Percentiles rank a stretch among this genome's conserved stretches.
These are phyloP conservation scores for Pyrus betulifolia DNA, from an alignment of 306 rosid genomes.

Conservation along the genomic window DNA sequence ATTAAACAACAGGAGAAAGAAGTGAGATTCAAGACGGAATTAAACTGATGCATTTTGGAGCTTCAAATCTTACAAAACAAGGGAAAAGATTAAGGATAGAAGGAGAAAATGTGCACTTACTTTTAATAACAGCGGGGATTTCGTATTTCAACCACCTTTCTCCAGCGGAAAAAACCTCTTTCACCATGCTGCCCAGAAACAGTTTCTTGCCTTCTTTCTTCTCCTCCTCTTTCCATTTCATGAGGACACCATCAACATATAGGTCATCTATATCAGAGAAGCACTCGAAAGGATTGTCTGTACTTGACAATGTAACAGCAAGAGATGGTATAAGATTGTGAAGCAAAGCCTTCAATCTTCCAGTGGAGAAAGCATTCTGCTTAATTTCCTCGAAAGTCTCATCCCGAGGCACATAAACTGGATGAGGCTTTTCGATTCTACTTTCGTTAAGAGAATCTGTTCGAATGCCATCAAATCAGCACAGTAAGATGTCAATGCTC, in stretches of 20 bases:
- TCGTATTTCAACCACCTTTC: slow-evolving; percentile 65
- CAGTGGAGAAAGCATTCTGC: slow-evolving; percentile 72
- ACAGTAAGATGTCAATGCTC: slow-evolving; percentile 5
- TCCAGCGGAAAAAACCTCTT: slow-evolving; percentile 47
- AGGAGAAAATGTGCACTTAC: slow-evolving; percentile 22
- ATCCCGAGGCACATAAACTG: slow-evolving; percentile 92
- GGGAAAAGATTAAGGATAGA: not conserved
- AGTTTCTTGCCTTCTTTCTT: slow-evolving; percentile 24
- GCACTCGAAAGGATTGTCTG: slow-evolving; percentile 74
- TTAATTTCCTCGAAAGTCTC: slow-evolving; percentile 91
- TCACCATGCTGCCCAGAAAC: slow-evolving; percentile 43
- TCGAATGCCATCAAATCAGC: slow-evolving; percentile 14
- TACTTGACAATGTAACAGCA: slow-evolving; percentile 65
- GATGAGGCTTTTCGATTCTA: slow-evolving; percentile 90
- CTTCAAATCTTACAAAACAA: not conserved
- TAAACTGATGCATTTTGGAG: not conserved
- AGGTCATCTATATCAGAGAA: slow-evolving; percentile 88
- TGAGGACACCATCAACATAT: slow-evolving; percentile 59
- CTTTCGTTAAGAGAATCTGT: slow-evolving; percentile 67
- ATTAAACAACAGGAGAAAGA: slow-evolving; percentile 1
- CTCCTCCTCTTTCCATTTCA: slow-evolving; percentile 63
- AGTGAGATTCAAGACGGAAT: not conserved
- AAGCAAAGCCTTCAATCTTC: slow-evolving; percentile 82
- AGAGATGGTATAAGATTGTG: slow-evolving; percentile 84
- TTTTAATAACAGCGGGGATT: slow-evolving; percentile 61